Base-by-base conservation (phyloP, 2,329 filamentous ascomycete species). In the Colletotrichum plurivorum region DNA sequence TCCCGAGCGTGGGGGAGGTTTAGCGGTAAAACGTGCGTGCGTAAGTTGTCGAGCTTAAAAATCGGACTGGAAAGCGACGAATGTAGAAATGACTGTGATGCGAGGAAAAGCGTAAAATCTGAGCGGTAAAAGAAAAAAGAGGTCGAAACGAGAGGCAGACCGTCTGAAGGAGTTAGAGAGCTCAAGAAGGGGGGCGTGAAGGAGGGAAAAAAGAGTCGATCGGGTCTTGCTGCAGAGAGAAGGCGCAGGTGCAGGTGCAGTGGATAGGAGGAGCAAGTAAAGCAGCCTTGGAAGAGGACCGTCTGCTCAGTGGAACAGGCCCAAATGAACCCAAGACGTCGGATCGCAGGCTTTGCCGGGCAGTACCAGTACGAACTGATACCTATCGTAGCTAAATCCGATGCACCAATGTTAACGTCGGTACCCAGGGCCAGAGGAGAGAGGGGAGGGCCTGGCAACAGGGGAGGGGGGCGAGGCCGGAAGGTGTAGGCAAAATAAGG, bases 1-100 rank as follows among this genome's bases (percentile, higher is more conserved):
- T 66, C 62, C 67, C 51, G 63, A 46, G 67, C 62, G 62, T 59
- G 55, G 55, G 61, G 62, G 58, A 49, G 15, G 56, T 60, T 60
- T 25, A 39, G 55, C 55, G 62, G 62, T 31, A 49, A 59, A 51
- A 66, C 45, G 62, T 55, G 55, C 62, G 62, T 61, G 56, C 62
- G 67, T 52, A 31, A 61, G 36, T 53, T 41, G 55, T 69, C 67
- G 48, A 71, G 63, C 53, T 57, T 54, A 52, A 66, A 56, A 55
- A 52, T 56, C 55, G 60, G 49, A 60, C 49, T 39, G 51, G 39
- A 20, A 58, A 57, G 55, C 53, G 55, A 61, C 41, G 46, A 57
- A 57, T 56, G 48, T 12, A 55, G 59, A 64, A 64, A 61, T 60
- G 55, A 62, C 58, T 49, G 54, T 36, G 55, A 41, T 46, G 51